Percentiles rank a stretch among this genome's conserved stretches.
Evolutionary conservation across 306 rosid genomes (phyloP).

Genomic region (Delonix regia): DNA sequence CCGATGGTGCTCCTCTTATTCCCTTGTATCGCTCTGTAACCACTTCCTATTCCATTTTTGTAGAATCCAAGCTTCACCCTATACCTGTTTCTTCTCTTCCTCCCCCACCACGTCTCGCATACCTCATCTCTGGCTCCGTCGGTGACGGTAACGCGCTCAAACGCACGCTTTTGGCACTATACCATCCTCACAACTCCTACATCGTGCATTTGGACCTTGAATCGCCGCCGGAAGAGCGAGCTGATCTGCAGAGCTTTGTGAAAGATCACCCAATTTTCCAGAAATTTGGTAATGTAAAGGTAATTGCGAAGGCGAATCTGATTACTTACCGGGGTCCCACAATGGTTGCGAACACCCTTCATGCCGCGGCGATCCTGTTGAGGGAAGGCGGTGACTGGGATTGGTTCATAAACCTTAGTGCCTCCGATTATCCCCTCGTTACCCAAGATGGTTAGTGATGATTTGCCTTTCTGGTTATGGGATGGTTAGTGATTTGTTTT

Average conservation of each 20-base stretch:
- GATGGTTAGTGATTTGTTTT: constrained; percentile 49
- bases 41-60: constrained; percentile 52
- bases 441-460: constrained; percentile 68
- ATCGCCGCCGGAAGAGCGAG: constrained; percentile 59
- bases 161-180: constrained; percentile 68
- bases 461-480: neutral
- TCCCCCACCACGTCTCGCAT: constrained; percentile 73
- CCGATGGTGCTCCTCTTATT: constrained; percentile 48
- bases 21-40: constrained; percentile 59
- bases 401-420: constrained; percentile 80
- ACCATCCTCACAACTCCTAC: constrained; percentile 65
- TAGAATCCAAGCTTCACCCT: constrained; percentile 67
- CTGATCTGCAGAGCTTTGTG: constrained; percentile 62
- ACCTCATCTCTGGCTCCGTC: constrained; percentile 68
- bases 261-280: constrained; percentile 43
- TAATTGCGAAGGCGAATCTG: constrained; percentile 70
- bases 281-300: constrained; percentile 54
- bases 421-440: constrained; percentile 76
- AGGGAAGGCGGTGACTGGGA: constrained; percentile 75
- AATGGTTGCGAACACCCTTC: constrained; percentile 78
- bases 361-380: constrained; percentile 71
- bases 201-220: constrained; percentile 71
- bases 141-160: constrained; percentile 59
- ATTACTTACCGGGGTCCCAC: constrained; percentile 73
- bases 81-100: constrained; percentile 54